These are phyloP conservation scores for Microbotryum intermedium DNA, from an alignment of 1,284 basidiomycete genomes.

Conservation along the genomic window DNA sequence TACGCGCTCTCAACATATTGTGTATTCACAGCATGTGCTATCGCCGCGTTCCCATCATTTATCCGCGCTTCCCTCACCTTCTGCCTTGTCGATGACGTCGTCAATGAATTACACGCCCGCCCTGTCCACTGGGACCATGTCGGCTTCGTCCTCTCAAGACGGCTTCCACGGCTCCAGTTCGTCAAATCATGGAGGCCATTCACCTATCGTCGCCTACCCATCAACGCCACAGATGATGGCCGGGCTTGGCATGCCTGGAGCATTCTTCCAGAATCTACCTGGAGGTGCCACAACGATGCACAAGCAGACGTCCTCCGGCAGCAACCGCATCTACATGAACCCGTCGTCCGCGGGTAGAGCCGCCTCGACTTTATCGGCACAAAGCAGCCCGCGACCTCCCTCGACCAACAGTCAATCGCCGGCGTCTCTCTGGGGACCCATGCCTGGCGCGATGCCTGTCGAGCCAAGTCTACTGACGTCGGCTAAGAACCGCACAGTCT, in stretches of 20 bases:
- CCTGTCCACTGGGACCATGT: conserved; percentile 6
- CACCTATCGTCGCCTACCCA: background rate
- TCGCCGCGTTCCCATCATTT: too few relatives aligned
- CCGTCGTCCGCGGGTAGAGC: background rate
- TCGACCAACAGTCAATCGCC: too few relatives aligned
- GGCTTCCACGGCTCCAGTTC: background rate
- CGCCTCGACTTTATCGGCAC: background rate
- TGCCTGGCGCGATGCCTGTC: too few relatives aligned
- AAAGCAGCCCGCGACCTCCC: background rate
- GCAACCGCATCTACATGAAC: background rate
- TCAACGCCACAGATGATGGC: background rate
- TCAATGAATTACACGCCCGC: conserved; percentile 10
- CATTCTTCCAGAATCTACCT: background rate
- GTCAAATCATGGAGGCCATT: too few relatives aligned
- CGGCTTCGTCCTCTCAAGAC: conserved; percentile 8
- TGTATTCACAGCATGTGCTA: too few relatives aligned
- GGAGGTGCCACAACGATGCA: background rate
- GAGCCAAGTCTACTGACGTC: too few relatives aligned
- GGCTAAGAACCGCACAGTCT: background rate
- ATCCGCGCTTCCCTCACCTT: background rate
- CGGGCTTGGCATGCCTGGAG: background rate
- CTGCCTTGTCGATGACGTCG: background rate
- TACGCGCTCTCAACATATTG: too few relatives aligned
- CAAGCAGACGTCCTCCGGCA: background rate
- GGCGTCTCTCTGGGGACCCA: too few relatives aligned